A percentile compares a stretch with the other conserved stretches of the same genome.
Evolutionary conservation across 2,329 filamentous ascomycete genomes (phyloP).

Genomic region (Cyphellophora attinorum): DNA sequence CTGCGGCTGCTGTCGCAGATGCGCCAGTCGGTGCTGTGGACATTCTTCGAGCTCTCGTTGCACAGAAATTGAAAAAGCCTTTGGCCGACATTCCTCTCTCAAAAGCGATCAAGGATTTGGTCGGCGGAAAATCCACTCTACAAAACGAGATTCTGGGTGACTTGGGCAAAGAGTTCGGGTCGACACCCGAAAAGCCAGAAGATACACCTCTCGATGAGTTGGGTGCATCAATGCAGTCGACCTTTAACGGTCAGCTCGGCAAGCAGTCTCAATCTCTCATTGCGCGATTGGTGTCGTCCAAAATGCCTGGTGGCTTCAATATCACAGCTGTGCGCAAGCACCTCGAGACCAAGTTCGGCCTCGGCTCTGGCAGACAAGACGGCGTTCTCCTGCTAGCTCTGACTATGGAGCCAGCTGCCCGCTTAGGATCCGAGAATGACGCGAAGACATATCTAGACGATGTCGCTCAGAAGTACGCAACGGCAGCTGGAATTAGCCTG

Average conservation of each 20-base stretch:
- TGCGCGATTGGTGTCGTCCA: slow-evolving; percentile 90
- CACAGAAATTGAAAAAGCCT: slow-evolving; percentile 96
- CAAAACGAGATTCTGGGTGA: slow-evolving; percentile 99
- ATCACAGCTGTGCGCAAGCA: slow-evolving; percentile 95
- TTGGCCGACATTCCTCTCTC: slow-evolving; percentile 77
- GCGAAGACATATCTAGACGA: slow-evolving; percentile 89
- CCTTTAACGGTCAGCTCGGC: slow-evolving; percentile 96
- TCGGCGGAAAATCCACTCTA: slow-evolving; percentile 95
- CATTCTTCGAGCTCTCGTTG: slow-evolving; percentile 78
- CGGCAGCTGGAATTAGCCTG: slow-evolving; percentile 71
- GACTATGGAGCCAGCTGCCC: slow-evolving; percentile 83
- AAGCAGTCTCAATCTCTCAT: slow-evolving; percentile 93
- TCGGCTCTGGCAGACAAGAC: slow-evolving; percentile 79
- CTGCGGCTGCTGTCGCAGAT: slow-evolving; percentile 78
- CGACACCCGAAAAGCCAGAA: slow-evolving; percentile 95
- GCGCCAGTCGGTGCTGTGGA: slow-evolving; percentile 80
- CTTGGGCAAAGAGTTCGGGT: slow-evolving; percentile 95
- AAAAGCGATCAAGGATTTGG: slow-evolving; percentile 97
- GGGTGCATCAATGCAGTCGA: slow-evolving; percentile 88
- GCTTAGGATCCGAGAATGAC: slow-evolving; percentile 80
- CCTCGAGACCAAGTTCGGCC: slow-evolving; percentile 84
- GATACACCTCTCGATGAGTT: slow-evolving; percentile 94
- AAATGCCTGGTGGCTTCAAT: slow-evolving; percentile 99
- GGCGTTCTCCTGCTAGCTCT: slow-evolving; percentile 79
- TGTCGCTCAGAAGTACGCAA: slow-evolving; percentile 80